Base-by-base conservation (phyloP, 805 yeast species). In the Yarrowia sp. region DNA sequence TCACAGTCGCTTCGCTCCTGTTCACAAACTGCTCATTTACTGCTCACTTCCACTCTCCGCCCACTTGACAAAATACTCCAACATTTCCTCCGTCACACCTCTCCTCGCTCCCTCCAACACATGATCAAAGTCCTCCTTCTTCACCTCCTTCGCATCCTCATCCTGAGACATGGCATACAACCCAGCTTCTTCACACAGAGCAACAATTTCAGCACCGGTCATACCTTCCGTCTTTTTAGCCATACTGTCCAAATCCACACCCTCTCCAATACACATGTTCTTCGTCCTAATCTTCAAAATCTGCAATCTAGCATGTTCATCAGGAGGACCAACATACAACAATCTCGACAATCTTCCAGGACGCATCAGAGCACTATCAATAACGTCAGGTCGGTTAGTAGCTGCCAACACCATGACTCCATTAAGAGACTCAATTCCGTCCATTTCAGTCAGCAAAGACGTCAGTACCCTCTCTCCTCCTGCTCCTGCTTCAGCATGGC, bases 291-390 rank as follows among this genome's bases (percentile, higher is more conserved):
- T 92, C 57, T 78, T 77, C 66, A 95, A 75, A 18, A 95, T 93
- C 72, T 90, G 92, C 51, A 84, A 74, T 65, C 98, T 81, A 0
- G 98, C 97, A 1, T 81, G 86, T 61, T 71, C 76, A 72, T 92
- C 96, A 0, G 99, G 99, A 1, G 98, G 98, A 0, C 89, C 84
- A 9, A 95, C 98, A 73, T 90, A 95, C 36, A 95, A 85, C 69
- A 93, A 93, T 70, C 98, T 83, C 73, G 95, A 99, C 68, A 95
- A 79, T 74, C 99, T 83, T 0, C 99, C 99, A 0, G 99, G 99
- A 71, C 99, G 84, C 73, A 95, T 79, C 65, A 95, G 78, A 0
- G 99, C 99, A 0, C 97, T 83, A 73, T 95, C 99, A 48, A 95
- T 91, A 31, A 89, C 88, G 53, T 91, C 92, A 0, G 99, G 99